Percentiles rank a stretch among this genome's conserved stretches.
These are phyloP conservation scores for Rhizophora apiculata DNA, from an alignment of 345 rosid species.

Conservation along the genomic window DNA sequence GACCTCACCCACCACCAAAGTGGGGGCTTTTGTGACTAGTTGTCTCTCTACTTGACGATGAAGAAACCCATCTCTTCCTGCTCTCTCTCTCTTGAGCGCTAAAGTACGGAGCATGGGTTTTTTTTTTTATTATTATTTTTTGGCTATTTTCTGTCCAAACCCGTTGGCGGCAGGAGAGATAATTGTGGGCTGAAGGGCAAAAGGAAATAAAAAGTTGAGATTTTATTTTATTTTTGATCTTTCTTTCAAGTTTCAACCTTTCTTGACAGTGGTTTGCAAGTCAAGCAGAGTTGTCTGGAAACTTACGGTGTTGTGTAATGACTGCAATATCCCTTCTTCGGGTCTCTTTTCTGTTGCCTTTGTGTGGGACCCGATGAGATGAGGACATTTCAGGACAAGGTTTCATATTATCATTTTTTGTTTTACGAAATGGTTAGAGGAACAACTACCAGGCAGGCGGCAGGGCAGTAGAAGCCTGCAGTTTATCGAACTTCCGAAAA, in stretches of 20 bases:
- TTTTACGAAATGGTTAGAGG: too few species aligned
- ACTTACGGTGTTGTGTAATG: too few species aligned
- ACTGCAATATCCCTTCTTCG: too few species aligned
- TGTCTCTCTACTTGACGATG: not conserved
- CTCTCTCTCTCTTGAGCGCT: not conserved
- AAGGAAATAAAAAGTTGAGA: not conserved
- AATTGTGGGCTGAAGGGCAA: too few species aligned
- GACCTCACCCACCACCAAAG: constrained; percentile 37
- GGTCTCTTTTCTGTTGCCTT: too few species aligned
- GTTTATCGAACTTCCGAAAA: too few species aligned
- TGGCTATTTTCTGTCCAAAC: constrained; percentile 11
- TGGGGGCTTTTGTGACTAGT: constrained; percentile 10
- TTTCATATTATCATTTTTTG: too few species aligned
- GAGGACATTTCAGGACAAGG: too few species aligned
- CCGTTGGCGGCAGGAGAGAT: not conserved
- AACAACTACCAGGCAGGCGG: too few species aligned
- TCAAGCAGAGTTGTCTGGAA: too few species aligned
- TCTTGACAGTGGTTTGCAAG: not conserved
- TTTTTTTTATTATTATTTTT: not conserved
- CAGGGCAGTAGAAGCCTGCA: too few species aligned
- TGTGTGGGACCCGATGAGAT: too few species aligned
- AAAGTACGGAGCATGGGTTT: not conserved
- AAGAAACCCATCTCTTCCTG: not conserved
- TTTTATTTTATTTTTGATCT: not conserved
- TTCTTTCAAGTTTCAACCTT: not conserved